Evolutionary conservation across 805 yeast species (phyloP), one percentile per base, ranked within the genome.

Genomic region (Ogataea nakhonphanomensis): DNA sequence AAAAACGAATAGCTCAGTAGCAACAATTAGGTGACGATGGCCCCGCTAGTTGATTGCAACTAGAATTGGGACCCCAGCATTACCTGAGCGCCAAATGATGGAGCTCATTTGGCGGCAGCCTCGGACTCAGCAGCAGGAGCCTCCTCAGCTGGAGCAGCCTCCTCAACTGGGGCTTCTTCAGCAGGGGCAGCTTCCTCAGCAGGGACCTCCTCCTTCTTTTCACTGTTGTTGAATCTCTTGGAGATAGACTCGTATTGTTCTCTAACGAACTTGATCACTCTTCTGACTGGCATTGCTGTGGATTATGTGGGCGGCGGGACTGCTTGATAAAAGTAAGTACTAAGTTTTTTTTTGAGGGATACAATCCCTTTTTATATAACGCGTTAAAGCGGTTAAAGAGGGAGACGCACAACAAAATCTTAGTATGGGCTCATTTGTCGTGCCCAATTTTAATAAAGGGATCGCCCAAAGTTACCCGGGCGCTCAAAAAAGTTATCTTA

Each of bases 271-370:
- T 46, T 60, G 33, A 56, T 31, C 40, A 62, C 60, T 51, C 57
- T 54, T 60, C 64, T 61, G 48, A 62, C 50, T 43, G 66, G 65
- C 66, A 62, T 62, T 53, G 37, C 36, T 30, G 41, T 42, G 35
- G 34, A 30, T 40, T 40, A 9, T 30, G 23, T 36, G 25, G 20
- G 40, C 41, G 42, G 42, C 33, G 42, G 42, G 36, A 38, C 42
- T 38, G 42, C 37, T 38, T 32, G 15, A 17, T 32, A 38, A 38
- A 38, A 32, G 31, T 29, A 29, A 29, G 21, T 14, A 29, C 20
- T 17, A 14, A 29, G 17, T 14, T 29, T 15, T 29, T 29, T 21
- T 32, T 32, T 32, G 37, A 33, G 41, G 45, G 43, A 28, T 30
- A 11, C 22, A 12, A 28, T 17, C 39, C 37, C 41, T 24, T 22